phyloP scores from a whole-genome alignment of 1,139 yeast species.

The Suhomyces bokatorum region DNA sequence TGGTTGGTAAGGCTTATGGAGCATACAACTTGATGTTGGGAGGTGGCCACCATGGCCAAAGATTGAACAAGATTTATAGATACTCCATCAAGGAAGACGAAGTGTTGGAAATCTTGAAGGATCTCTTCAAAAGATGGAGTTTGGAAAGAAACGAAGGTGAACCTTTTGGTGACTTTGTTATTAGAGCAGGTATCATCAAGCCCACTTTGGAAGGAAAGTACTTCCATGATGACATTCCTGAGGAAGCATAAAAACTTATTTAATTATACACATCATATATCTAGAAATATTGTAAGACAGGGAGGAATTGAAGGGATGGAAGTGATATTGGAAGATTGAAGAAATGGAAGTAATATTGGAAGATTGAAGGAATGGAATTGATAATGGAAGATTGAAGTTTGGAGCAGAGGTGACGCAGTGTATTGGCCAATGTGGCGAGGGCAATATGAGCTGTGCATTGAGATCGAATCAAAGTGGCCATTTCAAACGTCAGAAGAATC shows the following conservation, averaged over 20 bases:
- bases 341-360: too few relatives aligned
- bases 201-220: constrained; percentile 89
- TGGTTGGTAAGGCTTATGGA: constrained; percentile 93
- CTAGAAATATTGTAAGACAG: too few relatives aligned
- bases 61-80: constrained; percentile 86
- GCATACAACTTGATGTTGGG: constrained; percentile 94
- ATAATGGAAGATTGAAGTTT: too few relatives aligned
- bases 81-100: constrained; percentile 91
- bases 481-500: too few relatives aligned
- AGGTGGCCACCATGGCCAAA: constrained; percentile 94
- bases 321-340: too few relatives aligned
- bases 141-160: constrained; percentile 87
- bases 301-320: too few relatives aligned
- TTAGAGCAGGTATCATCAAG: constrained; percentile 81
- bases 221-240: constrained; percentile 93
- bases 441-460: too few relatives aligned
- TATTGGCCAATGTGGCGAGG: too few relatives aligned
- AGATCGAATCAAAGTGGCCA: too few relatives aligned
- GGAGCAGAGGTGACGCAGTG: too few relatives aligned
- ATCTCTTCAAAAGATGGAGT: constrained; percentile 92
- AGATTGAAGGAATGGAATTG: too few relatives aligned
- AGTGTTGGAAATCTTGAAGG: constrained; percentile 72
- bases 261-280: background rate
- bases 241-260: constrained; percentile 50
- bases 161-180: constrained; percentile 92